phyloP scores from a whole-genome alignment of 106 monocot species.

The Dendrobium chrysotoxum region DNA sequence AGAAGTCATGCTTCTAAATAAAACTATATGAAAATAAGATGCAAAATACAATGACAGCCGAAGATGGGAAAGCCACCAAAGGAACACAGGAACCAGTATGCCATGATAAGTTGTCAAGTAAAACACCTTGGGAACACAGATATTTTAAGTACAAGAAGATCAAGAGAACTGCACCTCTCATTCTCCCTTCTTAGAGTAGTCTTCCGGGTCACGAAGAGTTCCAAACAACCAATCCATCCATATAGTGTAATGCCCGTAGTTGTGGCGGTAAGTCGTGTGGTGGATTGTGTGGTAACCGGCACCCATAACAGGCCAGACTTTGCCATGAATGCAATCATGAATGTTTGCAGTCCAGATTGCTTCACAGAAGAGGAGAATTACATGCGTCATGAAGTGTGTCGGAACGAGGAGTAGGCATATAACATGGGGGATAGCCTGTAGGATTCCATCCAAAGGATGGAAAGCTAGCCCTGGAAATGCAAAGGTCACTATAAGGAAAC shows the following conservation, averaged over 20 bases:
- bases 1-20: too few relatives aligned
- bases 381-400: conserved; percentile 52
- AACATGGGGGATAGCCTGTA: conserved; percentile 52
- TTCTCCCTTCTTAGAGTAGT: conserved; percentile 18
- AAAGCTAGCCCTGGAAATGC: conserved; percentile 45
- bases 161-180: background rate
- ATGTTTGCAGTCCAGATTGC: conserved; percentile 66
- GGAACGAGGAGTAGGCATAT: conserved; percentile 48
- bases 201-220: conserved; percentile 45
- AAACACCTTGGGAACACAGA: conserved; percentile 9
- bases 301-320: conserved; percentile 64
- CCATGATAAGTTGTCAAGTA: background rate
- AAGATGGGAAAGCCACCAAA: too few relatives aligned
- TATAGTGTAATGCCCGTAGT: conserved; percentile 66
- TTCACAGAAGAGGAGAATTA: conserved; percentile 41
- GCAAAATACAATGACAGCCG: too few relatives aligned
- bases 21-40: too few relatives aligned
- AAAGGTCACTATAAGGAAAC: background rate
- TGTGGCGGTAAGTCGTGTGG: conserved; percentile 65
- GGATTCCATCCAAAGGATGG: conserved; percentile 58
- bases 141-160: background rate
- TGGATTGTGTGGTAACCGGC: conserved; percentile 75
- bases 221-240: conserved; percentile 67
- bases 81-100: too few relatives aligned
- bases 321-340: conserved; percentile 61